A percentile compares a stretch with the other conserved stretches of the same genome.
Evolutionary conservation across 2,329 filamentous ascomycete genomes (phyloP).

Genomic region (Fusarium hostae): DNA sequence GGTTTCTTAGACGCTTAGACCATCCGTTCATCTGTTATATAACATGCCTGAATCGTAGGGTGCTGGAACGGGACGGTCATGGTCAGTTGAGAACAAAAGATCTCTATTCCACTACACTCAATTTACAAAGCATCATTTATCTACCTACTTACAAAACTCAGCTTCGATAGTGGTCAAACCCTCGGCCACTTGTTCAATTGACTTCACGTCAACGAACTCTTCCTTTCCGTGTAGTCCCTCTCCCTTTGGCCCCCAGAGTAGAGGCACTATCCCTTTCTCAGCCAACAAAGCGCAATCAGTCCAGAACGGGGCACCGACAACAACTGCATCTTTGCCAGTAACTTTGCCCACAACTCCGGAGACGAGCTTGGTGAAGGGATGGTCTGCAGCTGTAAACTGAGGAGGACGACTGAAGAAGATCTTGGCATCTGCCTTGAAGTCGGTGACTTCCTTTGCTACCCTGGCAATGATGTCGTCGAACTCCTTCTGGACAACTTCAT

Average conservation of each 20-base stretch:
- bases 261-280: slow-evolving; percentile 55
- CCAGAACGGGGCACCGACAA: slow-evolving; percentile 56
- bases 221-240: slow-evolving; percentile 62
- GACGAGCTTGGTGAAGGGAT: slow-evolving; percentile 54
- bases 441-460: slow-evolving; percentile 47
- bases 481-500: slow-evolving; percentile 51
- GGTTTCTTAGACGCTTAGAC: background rate
- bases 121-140: background rate
- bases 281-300: slow-evolving; percentile 62
- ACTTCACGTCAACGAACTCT: slow-evolving; percentile 61
- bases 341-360: slow-evolving; percentile 42
- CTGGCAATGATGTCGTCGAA: slow-evolving; percentile 51
- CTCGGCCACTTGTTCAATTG: slow-evolving; percentile 50
- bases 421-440: slow-evolving; percentile 55
- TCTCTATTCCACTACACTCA: background rate
- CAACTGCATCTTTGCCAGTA: slow-evolving; percentile 41
- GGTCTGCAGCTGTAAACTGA: slow-evolving; percentile 52
- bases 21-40: background rate
- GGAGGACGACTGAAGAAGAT: slow-evolving; percentile 56
- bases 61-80: background rate
- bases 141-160: slow-evolving; percentile 45
- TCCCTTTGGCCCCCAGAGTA: slow-evolving; percentile 60
- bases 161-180: slow-evolving; percentile 43
- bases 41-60: too few species aligned
- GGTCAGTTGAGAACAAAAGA: too few species aligned